A percentile compares a stretch with the other conserved stretches of the same genome.
phyloP scores from a whole-genome alignment of 257 asterid species.

The Marsdenia floribunda region DNA sequence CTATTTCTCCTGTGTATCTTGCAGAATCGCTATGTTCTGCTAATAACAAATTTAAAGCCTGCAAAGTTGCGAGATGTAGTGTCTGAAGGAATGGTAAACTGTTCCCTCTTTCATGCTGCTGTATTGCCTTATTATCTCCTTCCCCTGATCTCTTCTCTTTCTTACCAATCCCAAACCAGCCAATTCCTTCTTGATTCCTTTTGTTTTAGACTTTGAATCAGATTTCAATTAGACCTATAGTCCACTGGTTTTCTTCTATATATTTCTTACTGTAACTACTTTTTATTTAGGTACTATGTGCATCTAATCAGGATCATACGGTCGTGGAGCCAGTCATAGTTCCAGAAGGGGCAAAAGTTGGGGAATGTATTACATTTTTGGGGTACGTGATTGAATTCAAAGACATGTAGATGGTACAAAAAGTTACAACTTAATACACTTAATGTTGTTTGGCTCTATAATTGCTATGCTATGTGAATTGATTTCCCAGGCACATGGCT shows the following conservation, averaged over 20 bases:
- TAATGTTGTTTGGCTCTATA: background rate
- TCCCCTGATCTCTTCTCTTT: background rate
- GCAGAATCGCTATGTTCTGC: slow-evolving; percentile 83
- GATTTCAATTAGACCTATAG: background rate
- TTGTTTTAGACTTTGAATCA: background rate
- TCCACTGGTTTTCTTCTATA: background rate
- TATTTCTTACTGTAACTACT: slow-evolving; percentile 7
- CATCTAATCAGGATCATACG: slow-evolving; percentile 79
- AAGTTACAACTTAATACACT: background rate
- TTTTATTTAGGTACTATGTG: slow-evolving; percentile 67
- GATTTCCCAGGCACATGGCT: background rate
- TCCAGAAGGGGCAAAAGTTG: slow-evolving; percentile 80
- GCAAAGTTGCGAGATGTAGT: slow-evolving; percentile 84
- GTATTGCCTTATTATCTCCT: background rate
- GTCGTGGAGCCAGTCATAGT: slow-evolving; percentile 76
- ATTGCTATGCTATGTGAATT: background rate
- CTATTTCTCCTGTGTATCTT: slow-evolving; percentile 16
- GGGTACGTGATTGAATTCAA: slow-evolving; percentile 44
- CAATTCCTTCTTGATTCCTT: background rate
- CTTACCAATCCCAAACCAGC: background rate
- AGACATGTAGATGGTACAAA: background rate
- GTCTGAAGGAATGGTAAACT: slow-evolving; percentile 94
- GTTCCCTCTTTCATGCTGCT: slow-evolving; percentile 11
- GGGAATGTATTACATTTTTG: slow-evolving; percentile 64
- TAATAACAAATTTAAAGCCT: slow-evolving; percentile 89